Base-by-base conservation (phyloP, 768 basidiomycete genomes). In the Tephrocybe sp. region DNA sequence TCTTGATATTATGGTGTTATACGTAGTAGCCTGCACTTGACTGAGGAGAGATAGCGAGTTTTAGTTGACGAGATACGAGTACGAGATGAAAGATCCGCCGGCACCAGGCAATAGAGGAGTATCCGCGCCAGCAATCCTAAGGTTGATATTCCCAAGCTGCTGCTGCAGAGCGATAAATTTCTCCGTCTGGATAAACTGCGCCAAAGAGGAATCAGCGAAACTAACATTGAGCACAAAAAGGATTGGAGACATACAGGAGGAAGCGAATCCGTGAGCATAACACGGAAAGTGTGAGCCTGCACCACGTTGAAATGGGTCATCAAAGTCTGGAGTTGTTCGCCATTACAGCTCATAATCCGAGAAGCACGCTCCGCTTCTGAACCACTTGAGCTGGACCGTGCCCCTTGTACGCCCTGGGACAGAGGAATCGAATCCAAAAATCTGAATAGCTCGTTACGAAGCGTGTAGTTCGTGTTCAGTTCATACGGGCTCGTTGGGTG, bases 251-350 rank as follows among this genome's bases (percentile, higher is more conserved):
- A n/a, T 50, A 54, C 56, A 52, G 50, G 50, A 6, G 56, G 52
- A 45, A 57, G 49, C n/a, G 56, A 53, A 17, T 57, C 56, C 20
- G 46, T 51, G 14, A 57, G 49, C 56, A 57, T 57, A 10, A 57
- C 49, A 20, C 56, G 56, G 33, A 57, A 57, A 2, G 56, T 57
- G 13, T 57, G 32, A 3, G 46, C 49, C 23, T 57, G 56, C 13
- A 57, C 51, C 12, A 23, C 42, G 13, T 48, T 50, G 49, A 44
- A 57, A n/a, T 57, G 49, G 9, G 39, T 47, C 19, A 53, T 31
- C n/a, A 57, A 34, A 36, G 10, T 45, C 7, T 50, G 36, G 30
- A 57, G 52, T 17, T 57, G 56, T 19, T 57, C 56, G 20, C 40
- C 32, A 38, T 57, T 51, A 17, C 52, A 51, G 26, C 33, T 23